Base-by-base conservation (phyloP, 139 green algal species). In the Chlorella sp. region DNA sequence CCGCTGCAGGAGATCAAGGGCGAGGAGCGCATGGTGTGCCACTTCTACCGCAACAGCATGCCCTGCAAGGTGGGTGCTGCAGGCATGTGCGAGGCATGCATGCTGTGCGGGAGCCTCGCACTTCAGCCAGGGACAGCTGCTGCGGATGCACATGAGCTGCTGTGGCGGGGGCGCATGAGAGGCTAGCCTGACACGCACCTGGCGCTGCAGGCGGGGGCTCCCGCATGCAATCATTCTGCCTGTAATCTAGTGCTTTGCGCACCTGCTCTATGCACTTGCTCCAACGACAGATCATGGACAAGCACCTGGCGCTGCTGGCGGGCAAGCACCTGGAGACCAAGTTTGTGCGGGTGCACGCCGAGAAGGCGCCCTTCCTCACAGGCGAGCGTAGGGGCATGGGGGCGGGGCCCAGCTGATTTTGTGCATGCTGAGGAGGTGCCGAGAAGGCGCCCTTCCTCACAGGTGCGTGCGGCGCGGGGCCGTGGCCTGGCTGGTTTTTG, bases 301-400 rank as follows among this genome's bases (percentile, higher is more conserved):
- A 90, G 86, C 87, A 91, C 73, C 43, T 91, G 46, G 40, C 48
- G 16, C 32, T 80, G 54, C 79, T 91, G 73, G 81, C 80, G 14
- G 46, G 32, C 32, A 64, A 41, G 14, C 87, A 91, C 89, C 65
- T 98, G 54, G 95, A 99, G 81, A 98, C 95, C 30, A 97, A 96
- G 85, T 98, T 99, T 85, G 69, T 96, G 54, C 92, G 95, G 91
- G 95, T 99, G 70, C 90, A 99, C 87, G 97, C 97, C 58, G 97
- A 99, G 90, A 99, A 99, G 92, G 91, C 90, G 48, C 96, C 96
- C 22, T 98, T 96, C 87, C 86, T 99, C 30, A 95, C 92, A 94
- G 82, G 82, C 67, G 24, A 24, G 51, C 62, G 2, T 20, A 13
- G 38, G 62, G 36, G 24, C 9, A 34, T 7, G 11, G 65, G 65